Evolutionary conservation across 1,284 basidiomycete genomes (phyloP).

Genomic region (Malassezia sympodialis): DNA sequence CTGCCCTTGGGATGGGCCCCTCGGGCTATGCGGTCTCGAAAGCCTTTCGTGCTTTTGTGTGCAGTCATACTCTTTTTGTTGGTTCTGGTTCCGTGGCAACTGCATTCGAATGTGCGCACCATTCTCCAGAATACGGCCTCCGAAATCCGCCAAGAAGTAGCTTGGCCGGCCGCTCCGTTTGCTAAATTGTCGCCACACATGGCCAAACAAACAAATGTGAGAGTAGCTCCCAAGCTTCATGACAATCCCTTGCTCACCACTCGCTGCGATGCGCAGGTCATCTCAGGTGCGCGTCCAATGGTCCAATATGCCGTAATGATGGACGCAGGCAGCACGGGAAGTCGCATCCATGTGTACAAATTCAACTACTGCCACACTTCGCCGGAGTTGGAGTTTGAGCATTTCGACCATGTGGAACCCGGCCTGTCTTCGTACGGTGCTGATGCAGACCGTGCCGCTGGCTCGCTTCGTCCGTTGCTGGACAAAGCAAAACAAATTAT

Average conservation of each 20-base stretch:
- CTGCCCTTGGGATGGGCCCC: constrained; percentile 6
- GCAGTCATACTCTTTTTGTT: constrained; percentile 5
- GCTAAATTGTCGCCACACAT: constrained; percentile 1
- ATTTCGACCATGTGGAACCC: constrained; percentile 72
- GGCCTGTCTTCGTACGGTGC: constrained; percentile 65
- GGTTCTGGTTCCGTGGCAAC: constrained; percentile 12
- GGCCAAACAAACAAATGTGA: background rate
- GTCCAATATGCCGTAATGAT: constrained; percentile 88
- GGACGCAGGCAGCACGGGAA: constrained; percentile 93
- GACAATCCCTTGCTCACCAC: constrained; percentile 36
- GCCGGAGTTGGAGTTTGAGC: constrained; percentile 81
- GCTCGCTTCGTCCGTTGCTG: constrained; percentile 68
- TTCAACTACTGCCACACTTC: constrained; percentile 49
- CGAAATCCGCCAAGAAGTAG: constrained; percentile 9
- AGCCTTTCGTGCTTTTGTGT: constrained; percentile 4
- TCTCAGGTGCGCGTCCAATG: constrained; percentile 27
- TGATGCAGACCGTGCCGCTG: constrained; percentile 60
- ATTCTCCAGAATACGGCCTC: constrained; percentile 9
- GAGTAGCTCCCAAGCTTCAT: constrained; percentile 24
- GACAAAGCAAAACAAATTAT: constrained; percentile 70
- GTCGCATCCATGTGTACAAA: constrained; percentile 89
- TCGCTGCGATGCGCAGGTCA: constrained; percentile 25
- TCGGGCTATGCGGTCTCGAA: constrained; percentile 6
- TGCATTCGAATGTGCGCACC: constrained; percentile 11
- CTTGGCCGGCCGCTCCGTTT: background rate